Conservation (phyloP, 192 early-diverging fungal genomes). For the Coemansia sp. region DNA sequence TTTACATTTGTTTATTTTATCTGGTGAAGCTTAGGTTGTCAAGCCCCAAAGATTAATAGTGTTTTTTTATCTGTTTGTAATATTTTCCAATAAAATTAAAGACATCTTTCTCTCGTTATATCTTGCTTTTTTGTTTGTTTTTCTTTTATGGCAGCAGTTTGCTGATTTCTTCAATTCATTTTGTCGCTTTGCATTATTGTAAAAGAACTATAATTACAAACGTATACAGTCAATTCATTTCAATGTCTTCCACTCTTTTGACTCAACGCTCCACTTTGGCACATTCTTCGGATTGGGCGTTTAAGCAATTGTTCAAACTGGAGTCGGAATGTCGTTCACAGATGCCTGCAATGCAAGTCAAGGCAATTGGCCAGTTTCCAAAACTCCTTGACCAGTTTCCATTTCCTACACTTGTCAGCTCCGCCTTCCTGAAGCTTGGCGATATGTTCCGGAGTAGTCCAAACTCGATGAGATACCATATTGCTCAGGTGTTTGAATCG, state of each 20-base stretch:
- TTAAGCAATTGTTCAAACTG: constrained; percentile 54
- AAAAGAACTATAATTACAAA: no score
- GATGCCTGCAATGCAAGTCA: constrained; percentile 39
- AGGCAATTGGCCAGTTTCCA: constrained; percentile 53
- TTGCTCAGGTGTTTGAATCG: constrained; percentile 48
- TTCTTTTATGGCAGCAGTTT: background rate
- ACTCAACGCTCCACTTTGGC: constrained; percentile 13
- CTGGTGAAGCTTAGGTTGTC: background rate
- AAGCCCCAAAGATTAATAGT: no score
- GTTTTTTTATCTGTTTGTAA: background rate
- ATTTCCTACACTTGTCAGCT: constrained; percentile 54
- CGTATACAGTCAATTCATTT: background rate
- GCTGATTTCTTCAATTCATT: no score
- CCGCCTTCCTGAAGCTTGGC: constrained; percentile 56
- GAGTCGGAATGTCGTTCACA: constrained; percentile 51
- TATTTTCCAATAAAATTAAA: background rate
- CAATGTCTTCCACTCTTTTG: constrained; percentile 13
- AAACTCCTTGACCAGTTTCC: constrained; percentile 56
- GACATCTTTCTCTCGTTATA: background rate
- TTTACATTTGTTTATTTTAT: background rate
- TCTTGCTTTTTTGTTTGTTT: background rate
- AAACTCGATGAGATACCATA: constrained; percentile 53
- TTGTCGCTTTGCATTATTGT: no score
- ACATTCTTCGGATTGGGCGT: constrained; percentile 51
- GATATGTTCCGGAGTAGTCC: constrained; percentile 52